Evolutionary conservation across 2,329 filamentous ascomycete genomes (phyloP), one percentile per base, ranked within the genome.

Genomic region (Alternaria gansuensis): DNA sequence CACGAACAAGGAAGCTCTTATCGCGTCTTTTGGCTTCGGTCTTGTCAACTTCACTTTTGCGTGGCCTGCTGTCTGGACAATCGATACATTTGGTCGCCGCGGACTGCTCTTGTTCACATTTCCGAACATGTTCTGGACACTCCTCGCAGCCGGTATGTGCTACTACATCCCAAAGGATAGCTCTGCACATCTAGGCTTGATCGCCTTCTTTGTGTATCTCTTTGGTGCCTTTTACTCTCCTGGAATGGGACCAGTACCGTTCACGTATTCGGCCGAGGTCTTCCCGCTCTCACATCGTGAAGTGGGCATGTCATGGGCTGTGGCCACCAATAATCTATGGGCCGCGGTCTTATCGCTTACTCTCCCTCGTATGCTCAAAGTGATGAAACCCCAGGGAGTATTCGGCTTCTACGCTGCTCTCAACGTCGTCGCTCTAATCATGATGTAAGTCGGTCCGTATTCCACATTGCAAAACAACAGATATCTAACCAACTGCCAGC

Each of bases 231-330:
- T 74, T 29, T 75, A 75, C 54, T 56, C 52, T 11, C 70, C 69
- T 6, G 80, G 80, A 11, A 78, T 81, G 69, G 80, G 80, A 2
- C 80, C 85, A 4, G 88, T 90, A 9, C 65, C 66, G 0, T 70
- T 70, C 44, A 65, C 66, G 2, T 70, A 70, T 54, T 70, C 68
- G 3, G 7, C 88, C 40, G 89, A 91, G 73, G 87, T 90, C 2
- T 91, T 88, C 71, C 88, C 89, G 0, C 82, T 90, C 0, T 88
- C 87, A 1, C 88, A 91, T 72, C 83, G 89, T 68, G 89, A 91
- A 70, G 82, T 90, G 24, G 89, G 89, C 56, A 91, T 91, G 89
- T 84, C 83, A 0, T 90, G 84, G 76, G 85, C 87, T 7, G 88
- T 90, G 8, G 86, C 88, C 1, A 90, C 87, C 0, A 89, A 87